A percentile compares a stretch with the other conserved stretches of the same genome.
phyloP scores from a whole-genome alignment of 768 basidiomycete species.

The Terana coerulea region DNA sequence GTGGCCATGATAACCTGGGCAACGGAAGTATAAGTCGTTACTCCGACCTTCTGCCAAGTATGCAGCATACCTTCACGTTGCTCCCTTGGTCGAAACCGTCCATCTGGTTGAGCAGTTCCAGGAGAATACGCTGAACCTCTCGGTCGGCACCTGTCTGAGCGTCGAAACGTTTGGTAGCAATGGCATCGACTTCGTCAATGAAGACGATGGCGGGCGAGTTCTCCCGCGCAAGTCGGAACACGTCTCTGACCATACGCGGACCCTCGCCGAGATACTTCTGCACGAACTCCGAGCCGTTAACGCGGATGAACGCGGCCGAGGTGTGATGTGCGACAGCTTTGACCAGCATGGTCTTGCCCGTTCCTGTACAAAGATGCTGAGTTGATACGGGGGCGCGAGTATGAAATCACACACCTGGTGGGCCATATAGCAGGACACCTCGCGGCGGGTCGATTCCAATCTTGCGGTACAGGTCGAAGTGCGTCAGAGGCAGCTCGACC shows the following conservation, averaged over 20 bases:
- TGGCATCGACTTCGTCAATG: conserved; percentile 98
- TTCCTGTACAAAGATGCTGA: conserved; percentile 50
- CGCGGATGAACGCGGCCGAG: conserved; percentile 95
- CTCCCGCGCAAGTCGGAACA: conserved; percentile 95
- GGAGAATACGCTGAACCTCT: conserved; percentile 96
- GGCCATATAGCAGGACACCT: conserved; percentile 94
- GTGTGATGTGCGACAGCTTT: conserved; percentile 99
- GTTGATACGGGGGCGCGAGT: background rate
- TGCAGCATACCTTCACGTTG: conserved; percentile 81
- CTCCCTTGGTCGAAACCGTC: conserved; percentile 99
- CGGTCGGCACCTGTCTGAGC: conserved; percentile 99
- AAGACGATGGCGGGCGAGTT: conserved; percentile 98
- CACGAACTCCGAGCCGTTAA: conserved; percentile 97
- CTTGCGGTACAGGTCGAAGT: conserved; percentile 98
- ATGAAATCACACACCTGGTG: conserved; percentile 63
- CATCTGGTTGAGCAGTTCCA: conserved; percentile 98
- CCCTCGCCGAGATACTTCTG: conserved; percentile 99
- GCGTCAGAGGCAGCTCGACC: conserved; percentile 93
- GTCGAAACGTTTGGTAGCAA: conserved; percentile 99
- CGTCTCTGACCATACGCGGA: conserved; percentile 99
- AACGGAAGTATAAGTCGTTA: background rate
- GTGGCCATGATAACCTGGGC: conserved; percentile 98
- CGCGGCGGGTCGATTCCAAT: conserved; percentile 99
- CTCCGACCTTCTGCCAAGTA: background rate
- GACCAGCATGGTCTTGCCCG: conserved; percentile 98